phyloP scores from a whole-genome alignment of 208 protist genomes.

The Leishmania amazonensis region DNA sequence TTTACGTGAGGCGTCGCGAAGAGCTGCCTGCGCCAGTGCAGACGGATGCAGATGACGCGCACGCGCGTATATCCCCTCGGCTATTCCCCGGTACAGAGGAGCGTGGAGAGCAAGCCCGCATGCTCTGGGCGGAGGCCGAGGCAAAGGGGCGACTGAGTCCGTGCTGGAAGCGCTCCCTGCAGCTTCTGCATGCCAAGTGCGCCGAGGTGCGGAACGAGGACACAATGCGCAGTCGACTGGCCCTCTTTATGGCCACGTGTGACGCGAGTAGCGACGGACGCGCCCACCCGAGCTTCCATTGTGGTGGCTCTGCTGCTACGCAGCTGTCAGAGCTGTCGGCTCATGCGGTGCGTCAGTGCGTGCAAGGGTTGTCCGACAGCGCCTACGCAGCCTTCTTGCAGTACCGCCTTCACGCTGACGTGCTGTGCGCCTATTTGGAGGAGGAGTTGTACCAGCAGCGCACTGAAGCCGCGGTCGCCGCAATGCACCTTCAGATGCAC shows the following conservation, averaged over 20 bases:
- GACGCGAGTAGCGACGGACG: conserved; percentile 72
- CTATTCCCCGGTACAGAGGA: conserved; percentile 5
- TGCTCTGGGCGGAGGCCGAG: conserved; percentile 56
- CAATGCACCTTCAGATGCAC: conserved; percentile 46
- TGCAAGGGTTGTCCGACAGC: conserved; percentile 57
- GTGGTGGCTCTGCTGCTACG: conserved; percentile 15
- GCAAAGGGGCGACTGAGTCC: conserved; percentile 47
- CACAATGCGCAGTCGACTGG: conserved; percentile 63
- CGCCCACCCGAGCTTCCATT: conserved; percentile 36
- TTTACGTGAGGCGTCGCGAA: neutral
- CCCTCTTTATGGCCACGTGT: conserved; percentile 78
- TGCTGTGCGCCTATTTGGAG: conserved; percentile 82
- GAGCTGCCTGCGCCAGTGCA: neutral
- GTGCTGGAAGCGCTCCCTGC: conserved; percentile 79
- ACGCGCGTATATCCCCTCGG: neutral
- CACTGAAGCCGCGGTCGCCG: conserved; percentile 69
- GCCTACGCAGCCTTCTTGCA: conserved; percentile 81
- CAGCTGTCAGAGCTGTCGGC: conserved; percentile 7
- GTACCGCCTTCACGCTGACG: conserved; percentile 85
- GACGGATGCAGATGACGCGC: neutral
- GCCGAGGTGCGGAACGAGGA: conserved; percentile 46
- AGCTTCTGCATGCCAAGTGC: conserved; percentile 50
- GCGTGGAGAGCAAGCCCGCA: conserved; percentile 25
- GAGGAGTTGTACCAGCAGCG: conserved; percentile 89
- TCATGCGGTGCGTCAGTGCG: conserved; percentile 35